Base-by-base conservation (phyloP, 2,329 filamentous ascomycete genomes). In the Conoideocrella luteorostrata region DNA sequence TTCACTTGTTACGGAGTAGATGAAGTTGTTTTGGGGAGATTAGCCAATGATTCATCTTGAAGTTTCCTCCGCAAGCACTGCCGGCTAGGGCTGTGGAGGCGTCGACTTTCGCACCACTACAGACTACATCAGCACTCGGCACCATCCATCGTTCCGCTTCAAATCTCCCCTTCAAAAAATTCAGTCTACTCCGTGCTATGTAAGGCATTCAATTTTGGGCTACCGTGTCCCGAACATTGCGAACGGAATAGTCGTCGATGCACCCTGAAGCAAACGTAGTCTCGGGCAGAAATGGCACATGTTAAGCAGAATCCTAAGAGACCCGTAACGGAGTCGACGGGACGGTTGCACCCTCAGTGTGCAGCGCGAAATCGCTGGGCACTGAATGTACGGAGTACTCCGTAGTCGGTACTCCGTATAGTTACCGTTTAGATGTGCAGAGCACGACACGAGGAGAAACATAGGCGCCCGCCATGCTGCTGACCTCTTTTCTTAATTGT, bases 241-340 rank as follows among this genome's bases (percentile, higher is more conserved):
- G 52, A 55, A 26, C 67, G 70, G 45, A 26, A 21, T 54, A 43
- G 2, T 38, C 43, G 41, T 69, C 67, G 7, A 60, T 32, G 35
- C 67, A 70, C 10, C 51, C 55, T 2, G 58, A 64, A 0, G 60
- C 63, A 11, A 70, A 42, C 1, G 29, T 66, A 70, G 43, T 69
- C 64, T 1, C 52, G 56, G 3, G 63, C 65, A 1, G 51, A 38
- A 4, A 61, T 47, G 4, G 67, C 61, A 0, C 56, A 62, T 0
- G 57, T 62, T 1, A 63, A 60, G 37, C 65, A 69, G 52, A 68
- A 64, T 0, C 65, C 66, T 64, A 65, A 69, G 4, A 69, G 50
- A 0, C 55, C 60, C n/a, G 62, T 53, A 4, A 44, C 29, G 1
- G 56, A 54, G 35, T 68, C 62, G 3, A 68, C 53, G 7, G 60